A percentile compares a stretch with the other conserved stretches of the same genome.
phyloP scores from a whole-genome alignment of 75 land plant genomes.

The Gnetum montanum region DNA sequence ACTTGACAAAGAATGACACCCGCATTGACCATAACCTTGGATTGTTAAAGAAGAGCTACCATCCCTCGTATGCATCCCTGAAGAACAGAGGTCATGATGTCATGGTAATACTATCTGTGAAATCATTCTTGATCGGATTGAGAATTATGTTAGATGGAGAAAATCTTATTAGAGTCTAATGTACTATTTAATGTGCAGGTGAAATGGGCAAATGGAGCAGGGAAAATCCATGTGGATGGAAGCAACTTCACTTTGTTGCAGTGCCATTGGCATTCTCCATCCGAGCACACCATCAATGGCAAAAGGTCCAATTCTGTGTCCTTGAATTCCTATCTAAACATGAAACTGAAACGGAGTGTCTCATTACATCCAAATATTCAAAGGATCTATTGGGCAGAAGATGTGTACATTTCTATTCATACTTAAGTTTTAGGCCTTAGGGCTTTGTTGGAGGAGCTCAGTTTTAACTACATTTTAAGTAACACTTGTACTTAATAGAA shows the following conservation, averaged over 20 bases:
- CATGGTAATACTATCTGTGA: neutral
- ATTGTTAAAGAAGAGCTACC: conserved; percentile 7
- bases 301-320: neutral
- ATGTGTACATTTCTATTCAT: neutral
- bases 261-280: conserved; percentile 11
- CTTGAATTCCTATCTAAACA: neutral
- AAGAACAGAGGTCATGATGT: conserved; percentile 23
- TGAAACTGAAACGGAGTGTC: neutral
- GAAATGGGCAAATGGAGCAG: conserved; percentile 8
- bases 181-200: conserved; percentile 5
- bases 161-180: neutral
- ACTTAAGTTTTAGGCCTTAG: neutral
- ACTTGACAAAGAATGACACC: conserved; percentile 15
- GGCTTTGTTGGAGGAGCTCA: neutral
- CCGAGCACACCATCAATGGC: conserved; percentile 6
- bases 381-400: neutral
- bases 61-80: conserved; percentile 14
- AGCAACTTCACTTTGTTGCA: conserved; percentile 1
- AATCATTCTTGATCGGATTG: neutral
- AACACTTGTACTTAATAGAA: neutral
- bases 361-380: neutral
- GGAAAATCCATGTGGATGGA: conserved; percentile 4
- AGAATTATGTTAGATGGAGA: neutral
- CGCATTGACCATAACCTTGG: conserved; percentile 6
- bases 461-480: neutral